These are phyloP conservation scores for Haplosporangium sp. DNA, from an alignment of 371 early-diverging fungal genomes.

Conservation along the genomic window DNA sequence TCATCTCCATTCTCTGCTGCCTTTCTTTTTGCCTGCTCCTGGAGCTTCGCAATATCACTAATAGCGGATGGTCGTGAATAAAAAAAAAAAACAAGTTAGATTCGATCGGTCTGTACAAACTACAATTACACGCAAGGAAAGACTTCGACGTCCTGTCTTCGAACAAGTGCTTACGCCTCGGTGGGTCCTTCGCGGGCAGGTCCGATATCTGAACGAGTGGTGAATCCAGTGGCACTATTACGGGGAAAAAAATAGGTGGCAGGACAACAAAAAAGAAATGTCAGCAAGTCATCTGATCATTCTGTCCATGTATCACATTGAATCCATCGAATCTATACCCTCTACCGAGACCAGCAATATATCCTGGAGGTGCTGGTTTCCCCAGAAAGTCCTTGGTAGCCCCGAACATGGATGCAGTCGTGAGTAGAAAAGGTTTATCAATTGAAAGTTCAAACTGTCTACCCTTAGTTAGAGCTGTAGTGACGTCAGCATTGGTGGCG, in stretches of 20 bases:
- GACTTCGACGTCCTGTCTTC: not conserved
- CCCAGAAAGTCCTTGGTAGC: conserved; percentile 87
- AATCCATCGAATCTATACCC: conserved; percentile 60
- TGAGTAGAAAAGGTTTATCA: not conserved
- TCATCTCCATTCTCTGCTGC: conserved; percentile 69
- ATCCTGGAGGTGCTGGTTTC: conserved; percentile 89
- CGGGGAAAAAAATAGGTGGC: not conserved
- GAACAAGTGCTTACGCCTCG: conserved; percentile 57
- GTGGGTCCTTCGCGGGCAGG: conserved; percentile 88
- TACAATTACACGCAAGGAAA: too few species aligned
- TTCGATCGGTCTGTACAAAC: too few species aligned
- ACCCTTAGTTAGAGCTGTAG: too few species aligned
- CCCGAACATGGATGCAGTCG: conserved; percentile 67
- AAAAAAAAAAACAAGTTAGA: conserved; percentile 1
- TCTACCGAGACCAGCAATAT: conserved; percentile 96
- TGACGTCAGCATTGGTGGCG: too few species aligned
- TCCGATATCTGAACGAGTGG: conserved; percentile 98
- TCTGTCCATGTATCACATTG: not conserved
- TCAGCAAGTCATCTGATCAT: not conserved
- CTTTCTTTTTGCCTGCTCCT: conserved; percentile 51
- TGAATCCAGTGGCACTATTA: conserved; percentile 92
- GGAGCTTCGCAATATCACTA: conserved; percentile 59
- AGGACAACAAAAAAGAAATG: not conserved
- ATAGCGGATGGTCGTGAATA: not conserved
- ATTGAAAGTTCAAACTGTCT: too few species aligned